phyloP scores from a whole-genome alignment of 2,329 filamentous ascomycete species.

The Diaporthe eres region DNA sequence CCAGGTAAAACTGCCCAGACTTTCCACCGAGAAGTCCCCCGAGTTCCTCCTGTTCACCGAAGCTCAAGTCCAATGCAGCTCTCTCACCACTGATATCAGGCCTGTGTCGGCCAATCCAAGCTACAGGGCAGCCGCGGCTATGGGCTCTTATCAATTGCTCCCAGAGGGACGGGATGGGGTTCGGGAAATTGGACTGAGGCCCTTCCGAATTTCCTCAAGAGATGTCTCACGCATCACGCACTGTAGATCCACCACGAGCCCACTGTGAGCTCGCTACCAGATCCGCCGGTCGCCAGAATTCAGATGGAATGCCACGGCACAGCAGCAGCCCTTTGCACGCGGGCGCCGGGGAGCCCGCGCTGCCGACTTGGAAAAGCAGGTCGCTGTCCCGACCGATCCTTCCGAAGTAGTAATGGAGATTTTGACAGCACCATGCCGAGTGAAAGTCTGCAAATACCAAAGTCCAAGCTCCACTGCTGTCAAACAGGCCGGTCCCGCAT shows the following conservation, averaged over 20 bases:
- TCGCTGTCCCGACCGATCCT: slow-evolving; percentile 20
- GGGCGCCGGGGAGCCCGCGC: slow-evolving; percentile 16
- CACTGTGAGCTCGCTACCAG: slow-evolving; percentile 21
- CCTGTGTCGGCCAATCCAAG: background rate
- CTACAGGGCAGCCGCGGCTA: background rate
- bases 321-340: background rate
- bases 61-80: slow-evolving; percentile 7
- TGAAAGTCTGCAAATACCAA: background rate
- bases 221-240: slow-evolving; percentile 21
- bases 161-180: background rate
- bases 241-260: slow-evolving; percentile 18
- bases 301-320: background rate
- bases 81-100: background rate
- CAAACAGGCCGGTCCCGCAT: slow-evolving; percentile 6
- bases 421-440: slow-evolving; percentile 29
- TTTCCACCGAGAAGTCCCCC: background rate
- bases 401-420: slow-evolving; percentile 19
- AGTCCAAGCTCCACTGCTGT: slow-evolving; percentile 14
- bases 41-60: background rate
- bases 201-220: slow-evolving; percentile 20
- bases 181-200: slow-evolving; percentile 13
- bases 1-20: slow-evolving; percentile 18
- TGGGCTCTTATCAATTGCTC: slow-evolving; percentile 10
- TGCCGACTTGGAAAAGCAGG: slow-evolving; percentile 9
- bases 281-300: slow-evolving; percentile 11